Evolutionary conservation across 257 asterid genomes (phyloP), one percentile per base, ranked within the genome.

Genomic region (Thymus quinquecostatus): DNA sequence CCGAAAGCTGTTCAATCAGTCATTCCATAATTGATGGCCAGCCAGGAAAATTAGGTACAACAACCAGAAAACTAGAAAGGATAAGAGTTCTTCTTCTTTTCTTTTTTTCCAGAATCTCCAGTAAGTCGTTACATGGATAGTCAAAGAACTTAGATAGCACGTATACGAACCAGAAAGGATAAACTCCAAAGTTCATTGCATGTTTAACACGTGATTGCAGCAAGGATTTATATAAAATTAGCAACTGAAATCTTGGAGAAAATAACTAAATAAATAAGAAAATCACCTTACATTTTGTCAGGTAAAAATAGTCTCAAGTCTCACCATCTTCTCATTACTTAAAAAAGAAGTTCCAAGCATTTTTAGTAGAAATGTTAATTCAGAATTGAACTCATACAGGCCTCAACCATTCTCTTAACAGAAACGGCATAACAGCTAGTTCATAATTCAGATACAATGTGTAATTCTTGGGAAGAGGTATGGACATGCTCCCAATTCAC

Each of bases 171-270:
- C 27, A 68, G 70, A 57, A 65, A 64, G 60, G 43, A 60, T 8
- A 13, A 27, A 62, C 60, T 48, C 14, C 29, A 54, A 48, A 34
- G 54, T 27, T 11, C 11, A 43, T 29, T 61, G 63, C 43, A 45
- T 51, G 50, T 41, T 36, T 28, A 50, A 41, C 43, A 65, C 33
- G 28, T 67, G 47, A 21, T 40, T 48, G 36, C 34, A 5, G 64
- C 28, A 58, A 45, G 33, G 10, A 36, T 68, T 13, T 48, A 41
- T 3, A 75, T 50, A 32, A 59, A 60, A 50, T 6, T 56, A 47
- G 56, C 50, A 60, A 51, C 50, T 3, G 75, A 61, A 41, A 68
- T 45, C 3, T 38, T 43, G 75, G 64, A 59, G 74, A 65, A 66
- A 21, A 54, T 32, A 66, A 54, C 62, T 47, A 44, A 60, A 34